Evolutionary conservation across 2,329 filamentous ascomycete species (phyloP), one percentile per base, ranked within the genome.

Genomic region (Lecanicillium sp.): DNA sequence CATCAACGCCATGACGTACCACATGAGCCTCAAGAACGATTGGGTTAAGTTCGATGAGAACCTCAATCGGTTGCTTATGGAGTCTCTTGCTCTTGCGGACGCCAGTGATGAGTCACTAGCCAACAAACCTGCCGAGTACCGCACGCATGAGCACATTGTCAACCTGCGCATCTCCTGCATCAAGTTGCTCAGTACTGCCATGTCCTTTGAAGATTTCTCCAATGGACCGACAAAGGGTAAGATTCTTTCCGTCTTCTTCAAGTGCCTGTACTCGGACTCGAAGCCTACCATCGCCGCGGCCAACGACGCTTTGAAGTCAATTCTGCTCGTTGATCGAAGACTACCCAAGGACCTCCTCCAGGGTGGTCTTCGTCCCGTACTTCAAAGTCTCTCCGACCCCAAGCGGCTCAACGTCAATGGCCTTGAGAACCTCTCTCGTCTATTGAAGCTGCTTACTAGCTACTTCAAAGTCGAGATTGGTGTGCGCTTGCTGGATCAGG

Each of bases 381-480:
- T 99, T 29, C 90, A 95, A 62, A 98, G 95, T 61, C 77, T 99
- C 3, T 91, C 95, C 55, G 93, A 98, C 60, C 87, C 91, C 0
- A 89, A 95, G 63, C 84, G 91, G 49, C 73, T 99, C 17, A 95
- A 83, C 17, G 87, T 91, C 0, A 86, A 90, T 58, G 90, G 90
- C 2, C 73, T 99, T 4, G 90, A 97, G 62, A 95, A 95, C 21
- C 72, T 99, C 26, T 90, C 90, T 15, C 83, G 91, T 32, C 75
- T 99, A 2, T 69, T 99, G 51, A 91, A 93, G 54, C 75, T 99
- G 2, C 73, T 99, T 15, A 98, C 91, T 0, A 97, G 93, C 51
- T 98, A 98, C 65, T 99, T 99, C 69, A 99, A 98, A 67, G 90
- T 97, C 1, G 93, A 98, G 63, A 98, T 99, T 46, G 94, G 93